phyloP scores from a whole-genome alignment of 2,329 filamentous ascomycete species.

The Colletotrichum graminicola region DNA sequence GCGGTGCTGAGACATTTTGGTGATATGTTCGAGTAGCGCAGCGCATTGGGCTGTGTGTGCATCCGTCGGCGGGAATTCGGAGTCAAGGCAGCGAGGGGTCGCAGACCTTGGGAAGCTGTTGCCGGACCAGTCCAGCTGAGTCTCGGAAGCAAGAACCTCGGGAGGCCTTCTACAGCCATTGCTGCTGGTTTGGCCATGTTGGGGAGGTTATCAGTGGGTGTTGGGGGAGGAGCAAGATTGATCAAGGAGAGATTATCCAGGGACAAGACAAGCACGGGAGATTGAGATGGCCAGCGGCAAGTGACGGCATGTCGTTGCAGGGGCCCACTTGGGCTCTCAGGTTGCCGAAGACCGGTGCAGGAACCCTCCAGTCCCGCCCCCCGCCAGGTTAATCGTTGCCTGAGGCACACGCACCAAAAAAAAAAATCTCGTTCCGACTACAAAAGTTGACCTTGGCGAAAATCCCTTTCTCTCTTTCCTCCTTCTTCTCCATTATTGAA shows the following conservation, averaged over 20 bases:
- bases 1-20: slow-evolving; percentile 33
- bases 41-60: slow-evolving; percentile 43
- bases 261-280: slow-evolving; percentile 13
- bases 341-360: slow-evolving; percentile 36
- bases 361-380: background rate
- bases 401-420: slow-evolving; percentile 21
- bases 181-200: slow-evolving; percentile 48
- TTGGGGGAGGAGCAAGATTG: slow-evolving; percentile 1
- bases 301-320: slow-evolving; percentile 40
- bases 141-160: slow-evolving; percentile 66
- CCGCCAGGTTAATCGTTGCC: slow-evolving; percentile 12
- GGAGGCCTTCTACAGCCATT: slow-evolving; percentile 57
- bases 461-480: slow-evolving; percentile 44
- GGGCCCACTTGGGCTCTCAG: slow-evolving; percentile 29
- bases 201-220: background rate
- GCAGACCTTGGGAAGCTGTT: slow-evolving; percentile 47
- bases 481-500: slow-evolving; percentile 55
- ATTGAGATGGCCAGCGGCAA: slow-evolving; percentile 21
- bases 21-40: slow-evolving; percentile 45
- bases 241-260: slow-evolving; percentile 2
- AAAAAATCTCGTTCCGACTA: slow-evolving; percentile 30
- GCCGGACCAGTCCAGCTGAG: slow-evolving; percentile 63
- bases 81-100: slow-evolving; percentile 46
- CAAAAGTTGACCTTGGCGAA: slow-evolving; percentile 21
- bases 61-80: slow-evolving; percentile 40